Evolutionary conservation across 2,329 filamentous ascomycete genomes (phyloP), one percentile per base, ranked within the genome.

Genomic region (Colletotrichum costaricense): DNA sequence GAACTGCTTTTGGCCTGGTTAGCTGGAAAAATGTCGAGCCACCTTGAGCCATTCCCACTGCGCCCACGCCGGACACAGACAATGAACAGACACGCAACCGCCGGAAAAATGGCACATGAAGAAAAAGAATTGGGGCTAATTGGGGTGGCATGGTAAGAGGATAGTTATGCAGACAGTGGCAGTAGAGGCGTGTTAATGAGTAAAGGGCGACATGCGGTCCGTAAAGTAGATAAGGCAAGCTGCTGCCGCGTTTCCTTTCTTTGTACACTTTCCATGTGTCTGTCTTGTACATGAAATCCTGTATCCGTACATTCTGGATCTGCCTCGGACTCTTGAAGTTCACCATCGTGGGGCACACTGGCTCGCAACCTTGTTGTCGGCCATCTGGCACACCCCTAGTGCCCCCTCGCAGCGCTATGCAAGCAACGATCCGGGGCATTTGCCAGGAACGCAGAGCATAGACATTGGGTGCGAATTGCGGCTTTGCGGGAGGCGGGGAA

Each of bases 1-100:
- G 70, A 73, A 70, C 70, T 65, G 70, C 59, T 73, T 73, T 52
- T 65, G 67, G 70, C 12, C 49, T 70, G 70, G 70, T 73, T 70
- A 73, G 70, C 70, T 65, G 30, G 42, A 56, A 65, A 69, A 70
- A 60, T 65, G 67, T 62, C 60, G 62, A 73, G 70, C 70, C 70
- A 73, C 70, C 65, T 65, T 60, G 67, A 73, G 70, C 67, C 60
- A 70, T 70, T 70, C 67, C 70, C 60, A 70, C 67, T 66, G 55
- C 56, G 56, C 67, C 69, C 67, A 65, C 30, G 69, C 69, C 65
- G 69, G 35, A 72, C 69, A 72, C 66, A 69, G 67, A 62, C 55
- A 67, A 28, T 22, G 46, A 64, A 67, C 24, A 52, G 66, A 68
- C 58, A 68, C 24, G 66, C 35, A 60, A 60, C 35, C n/a, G 52